Conservation (phyloP, 2,329 filamentous ascomycete species). For the Chaetomium globosum region DNA sequence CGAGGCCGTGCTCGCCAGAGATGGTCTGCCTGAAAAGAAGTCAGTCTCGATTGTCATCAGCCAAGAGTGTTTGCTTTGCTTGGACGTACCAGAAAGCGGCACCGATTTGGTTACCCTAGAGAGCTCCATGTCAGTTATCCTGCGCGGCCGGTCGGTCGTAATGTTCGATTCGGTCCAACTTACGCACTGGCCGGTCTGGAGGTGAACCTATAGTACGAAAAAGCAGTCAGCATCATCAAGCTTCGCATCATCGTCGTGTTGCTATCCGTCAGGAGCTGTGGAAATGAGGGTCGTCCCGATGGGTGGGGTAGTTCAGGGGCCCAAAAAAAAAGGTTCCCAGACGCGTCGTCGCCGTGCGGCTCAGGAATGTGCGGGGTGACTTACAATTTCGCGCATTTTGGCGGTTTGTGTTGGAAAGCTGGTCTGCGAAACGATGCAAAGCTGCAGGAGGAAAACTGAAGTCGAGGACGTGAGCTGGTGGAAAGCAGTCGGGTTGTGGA, state of each 20-base stretch:
- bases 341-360: conserved; percentile 35
- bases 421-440: conserved; percentile 30
- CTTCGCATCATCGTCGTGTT: conserved; percentile 17
- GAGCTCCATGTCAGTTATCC: conserved; percentile 45
- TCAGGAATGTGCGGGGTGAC: conserved; percentile 42
- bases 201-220: conserved; percentile 77
- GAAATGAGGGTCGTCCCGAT: conserved; percentile 16
- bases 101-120: conserved; percentile 99
- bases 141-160: conserved; percentile 22
- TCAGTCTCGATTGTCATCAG: conserved; percentile 44
- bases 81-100: conserved; percentile 86
- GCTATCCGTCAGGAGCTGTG: conserved; percentile 19
- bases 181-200: conserved; percentile 99
- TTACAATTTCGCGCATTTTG: conserved; percentile 76
- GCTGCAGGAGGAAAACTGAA: conserved; percentile 35
- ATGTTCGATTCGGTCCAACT: conserved; percentile 42
- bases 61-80: conserved; percentile 6
- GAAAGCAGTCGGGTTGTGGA: conserved; percentile 33
- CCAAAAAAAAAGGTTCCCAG: conserved; percentile 28
- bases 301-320: conserved; percentile 41
- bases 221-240: conserved; percentile 58
- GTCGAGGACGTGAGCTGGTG: conserved; percentile 28
- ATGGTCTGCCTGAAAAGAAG: conserved; percentile 68
- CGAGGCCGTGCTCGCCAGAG: conserved; percentile 91
- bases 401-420: conserved; percentile 40